A percentile compares a stretch with the other conserved stretches of the same genome.
phyloP scores from a whole-genome alignment of 345 rosid genomes.

The Ceriops decandra region DNA sequence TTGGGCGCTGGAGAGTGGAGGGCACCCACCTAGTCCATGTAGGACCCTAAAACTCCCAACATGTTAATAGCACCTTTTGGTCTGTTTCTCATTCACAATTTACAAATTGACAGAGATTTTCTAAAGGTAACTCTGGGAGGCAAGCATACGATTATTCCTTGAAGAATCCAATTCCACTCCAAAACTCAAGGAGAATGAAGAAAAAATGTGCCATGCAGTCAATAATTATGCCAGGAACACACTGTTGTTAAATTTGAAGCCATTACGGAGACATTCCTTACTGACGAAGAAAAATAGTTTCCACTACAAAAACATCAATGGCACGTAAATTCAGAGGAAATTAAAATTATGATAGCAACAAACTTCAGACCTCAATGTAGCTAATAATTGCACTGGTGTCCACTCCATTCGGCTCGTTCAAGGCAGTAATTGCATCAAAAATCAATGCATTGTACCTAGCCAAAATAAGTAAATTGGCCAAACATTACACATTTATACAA shows the following conservation, averaged over 20 bases:
- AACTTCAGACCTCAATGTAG: conserved; percentile 56
- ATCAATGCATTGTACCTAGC: conserved; percentile 64
- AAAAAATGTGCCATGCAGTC: conserved; percentile 4
- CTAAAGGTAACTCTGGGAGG: background rate
- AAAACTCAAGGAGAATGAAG: background rate
- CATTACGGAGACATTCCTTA: background rate
- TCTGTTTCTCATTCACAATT: background rate
- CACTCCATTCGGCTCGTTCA: conserved; percentile 61
- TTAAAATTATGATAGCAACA: background rate
- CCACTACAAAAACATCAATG: background rate
- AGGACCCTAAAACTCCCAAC: too few relatives aligned
- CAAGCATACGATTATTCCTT: background rate
- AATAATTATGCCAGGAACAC: background rate
- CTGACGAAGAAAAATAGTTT: background rate
- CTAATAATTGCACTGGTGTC: conserved; percentile 54
- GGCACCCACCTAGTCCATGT: too few relatives aligned
- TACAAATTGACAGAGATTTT: background rate
- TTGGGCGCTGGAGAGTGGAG: too few relatives aligned
- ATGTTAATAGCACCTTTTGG: too few relatives aligned
- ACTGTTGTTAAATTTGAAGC: background rate
- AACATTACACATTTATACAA: background rate
- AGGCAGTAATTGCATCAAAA: conserved; percentile 69
- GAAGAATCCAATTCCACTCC: background rate
- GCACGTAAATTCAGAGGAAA: background rate
- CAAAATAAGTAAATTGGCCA: conserved; percentile 8